A percentile compares a stretch with the other conserved stretches of the same genome.
These are phyloP conservation scores for Vaccinium vitisidaea DNA, from an alignment of 148 eudicot genomes.

Conservation along the genomic window DNA sequence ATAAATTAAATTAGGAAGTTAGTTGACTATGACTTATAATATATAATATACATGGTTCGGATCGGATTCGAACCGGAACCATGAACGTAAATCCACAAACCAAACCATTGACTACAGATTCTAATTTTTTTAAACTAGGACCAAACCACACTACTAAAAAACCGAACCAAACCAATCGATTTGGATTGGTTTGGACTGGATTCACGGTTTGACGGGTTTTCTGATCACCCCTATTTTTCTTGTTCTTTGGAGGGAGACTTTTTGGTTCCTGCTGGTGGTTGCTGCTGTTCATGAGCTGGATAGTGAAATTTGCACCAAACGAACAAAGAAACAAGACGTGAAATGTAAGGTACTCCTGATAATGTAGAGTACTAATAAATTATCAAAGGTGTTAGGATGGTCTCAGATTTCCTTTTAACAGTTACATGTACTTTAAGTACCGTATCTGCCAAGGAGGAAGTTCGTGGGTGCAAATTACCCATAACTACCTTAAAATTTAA, in stretches of 20 bases:
- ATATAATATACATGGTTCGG: no score
- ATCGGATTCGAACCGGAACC: no score
- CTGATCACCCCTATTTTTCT: not conserved
- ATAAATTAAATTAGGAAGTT: no score
- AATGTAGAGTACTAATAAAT: not conserved
- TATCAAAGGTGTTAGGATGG: not conserved
- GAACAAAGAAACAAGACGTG: not conserved
- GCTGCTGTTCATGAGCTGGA: not conserved
- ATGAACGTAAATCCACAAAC: no score
- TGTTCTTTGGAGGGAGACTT: not conserved
- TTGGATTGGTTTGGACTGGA: no score
- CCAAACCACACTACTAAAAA: no score
- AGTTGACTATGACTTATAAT: no score
- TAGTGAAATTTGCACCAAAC: not conserved
- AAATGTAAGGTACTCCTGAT: not conserved
- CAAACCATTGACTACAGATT: no score
- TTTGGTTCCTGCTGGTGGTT: not conserved
- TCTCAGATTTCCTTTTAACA: not conserved
- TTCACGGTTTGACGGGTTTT: no score
- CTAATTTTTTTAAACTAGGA: no score
- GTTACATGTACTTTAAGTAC: not conserved
- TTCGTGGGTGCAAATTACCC: not conserved
- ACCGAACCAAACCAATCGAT: no score
- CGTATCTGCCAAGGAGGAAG: not conserved
- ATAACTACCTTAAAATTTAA: not conserved